These are phyloP conservation scores for Neurospora discreta DNA, from an alignment of 495 filamentous ascomycete species.

Conservation along the genomic window DNA sequence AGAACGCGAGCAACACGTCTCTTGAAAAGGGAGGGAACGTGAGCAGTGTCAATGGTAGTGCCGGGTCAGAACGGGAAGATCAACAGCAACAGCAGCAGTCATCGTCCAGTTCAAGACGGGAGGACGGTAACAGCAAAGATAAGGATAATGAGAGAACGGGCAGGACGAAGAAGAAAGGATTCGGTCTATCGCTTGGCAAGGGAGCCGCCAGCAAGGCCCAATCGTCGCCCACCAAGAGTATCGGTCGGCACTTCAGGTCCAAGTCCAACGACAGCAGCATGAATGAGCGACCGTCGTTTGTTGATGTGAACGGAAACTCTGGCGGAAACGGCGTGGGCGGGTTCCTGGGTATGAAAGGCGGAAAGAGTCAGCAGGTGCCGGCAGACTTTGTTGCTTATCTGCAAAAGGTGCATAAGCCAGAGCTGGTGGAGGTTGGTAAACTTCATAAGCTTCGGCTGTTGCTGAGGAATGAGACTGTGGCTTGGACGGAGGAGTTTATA, in stretches of 20 bases:
- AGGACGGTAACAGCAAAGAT: slow-evolving; percentile 13
- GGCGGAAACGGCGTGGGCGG: not conserved
- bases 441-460: slow-evolving; percentile 87
- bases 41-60: not conserved
- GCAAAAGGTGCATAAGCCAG: slow-evolving; percentile 62
- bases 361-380: slow-evolving; percentile 46
- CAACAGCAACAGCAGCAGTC: not conserved
- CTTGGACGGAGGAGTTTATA: slow-evolving; percentile 90
- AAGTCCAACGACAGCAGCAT: slow-evolving; percentile 41
- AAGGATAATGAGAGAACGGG: slow-evolving; percentile 11
- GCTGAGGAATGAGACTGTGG: slow-evolving; percentile 85
- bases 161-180: slow-evolving; percentile 54
- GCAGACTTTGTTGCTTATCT: slow-evolving; percentile 77
- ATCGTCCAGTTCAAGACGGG: not conserved
- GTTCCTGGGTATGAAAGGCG: slow-evolving; percentile 8
- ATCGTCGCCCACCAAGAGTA: slow-evolving; percentile 35
- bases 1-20: slow-evolving; percentile 23
- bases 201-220: slow-evolving; percentile 30
- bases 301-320: slow-evolving; percentile 2
- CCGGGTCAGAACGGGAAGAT: not conserved
- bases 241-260: slow-evolving; percentile 39
- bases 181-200: slow-evolving; percentile 65
- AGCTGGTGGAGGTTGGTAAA: slow-evolving; percentile 81
- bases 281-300: slow-evolving; percentile 34
- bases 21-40: slow-evolving; percentile 4